These are phyloP conservation scores for Pestalotiopsis sp. DNA, from an alignment of 2,329 filamentous ascomycete genomes.

Conservation along the genomic window DNA sequence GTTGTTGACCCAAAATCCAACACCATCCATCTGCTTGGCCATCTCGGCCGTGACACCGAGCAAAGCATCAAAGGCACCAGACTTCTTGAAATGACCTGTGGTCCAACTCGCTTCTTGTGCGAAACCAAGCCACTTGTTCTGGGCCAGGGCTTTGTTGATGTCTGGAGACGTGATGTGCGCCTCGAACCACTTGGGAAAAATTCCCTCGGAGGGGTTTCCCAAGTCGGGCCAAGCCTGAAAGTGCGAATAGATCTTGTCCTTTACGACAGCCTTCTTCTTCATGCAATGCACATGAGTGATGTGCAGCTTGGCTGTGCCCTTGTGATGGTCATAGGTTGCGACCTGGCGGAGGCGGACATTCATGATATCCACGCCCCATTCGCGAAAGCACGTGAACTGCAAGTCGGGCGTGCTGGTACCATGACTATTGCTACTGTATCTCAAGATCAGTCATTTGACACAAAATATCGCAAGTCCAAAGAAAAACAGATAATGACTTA, in stretches of 20 bases:
- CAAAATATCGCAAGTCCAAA: neutral
- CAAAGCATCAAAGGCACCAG: slow-evolving; percentile 25
- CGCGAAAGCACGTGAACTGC: slow-evolving; percentile 24
- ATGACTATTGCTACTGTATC: slow-evolving; percentile 18
- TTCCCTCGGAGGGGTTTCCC: slow-evolving; percentile 11
- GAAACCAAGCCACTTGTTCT: slow-evolving; percentile 28
- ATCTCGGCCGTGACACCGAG: slow-evolving; percentile 23
- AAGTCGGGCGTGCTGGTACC: slow-evolving; percentile 21
- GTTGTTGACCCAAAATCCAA: slow-evolving; percentile 31
- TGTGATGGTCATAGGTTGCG: slow-evolving; percentile 20
- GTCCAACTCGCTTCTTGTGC: slow-evolving; percentile 29
- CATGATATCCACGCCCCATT: slow-evolving; percentile 21
- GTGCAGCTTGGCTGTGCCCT: slow-evolving; percentile 20
- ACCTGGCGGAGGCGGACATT: slow-evolving; percentile 26
- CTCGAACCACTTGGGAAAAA: slow-evolving; percentile 28
- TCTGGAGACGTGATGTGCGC: slow-evolving; percentile 24
- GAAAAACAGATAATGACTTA: slow-evolving; percentile 20
- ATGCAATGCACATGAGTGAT: slow-evolving; percentile 32
- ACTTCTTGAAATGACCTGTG: slow-evolving; percentile 20
- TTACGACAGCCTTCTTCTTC: neutral
- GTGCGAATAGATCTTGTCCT: slow-evolving; percentile 7
- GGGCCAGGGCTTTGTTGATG: slow-evolving; percentile 23
- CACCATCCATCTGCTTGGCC: slow-evolving; percentile 31
- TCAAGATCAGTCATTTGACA: neutral
- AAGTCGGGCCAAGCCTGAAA: slow-evolving; percentile 15